Base-by-base conservation (phyloP, 1,139 yeast species). In the Protomyces inouyei region DNA sequence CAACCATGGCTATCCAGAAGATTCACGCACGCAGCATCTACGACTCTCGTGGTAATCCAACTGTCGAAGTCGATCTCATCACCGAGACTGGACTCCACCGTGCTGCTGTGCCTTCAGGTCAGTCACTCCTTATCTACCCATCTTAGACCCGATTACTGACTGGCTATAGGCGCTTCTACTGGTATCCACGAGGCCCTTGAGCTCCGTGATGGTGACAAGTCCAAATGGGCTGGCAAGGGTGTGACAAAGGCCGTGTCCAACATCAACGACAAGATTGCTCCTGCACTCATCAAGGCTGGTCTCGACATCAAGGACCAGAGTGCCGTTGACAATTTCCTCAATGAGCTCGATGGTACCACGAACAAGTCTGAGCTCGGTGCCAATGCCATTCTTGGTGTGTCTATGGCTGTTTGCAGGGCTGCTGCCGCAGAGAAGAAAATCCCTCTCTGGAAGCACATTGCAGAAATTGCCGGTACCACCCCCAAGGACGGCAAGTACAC, bases 301-400 rank as follows among this genome's bases (percentile, higher is more conserved):
- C 72, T 91, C 65, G 90, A 88, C 72, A 85, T 90, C 74, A 82
- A 82, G 73, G 84, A 90, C 82, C 97, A 90, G 83, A 78, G 79
- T 70, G 85, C 86, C 72, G 79, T 88, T 72, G 97, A 91, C 77
- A 85, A 84, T 71, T 88, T 90, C 83, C 82, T 91, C 74, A 78
- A 80, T 77, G 75, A 81, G 69, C 84, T 90, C 70, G 97, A 91
- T 77, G 97, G 97, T 78, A 90, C 97, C 72, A 85, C 90, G 75
- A 91, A 91, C 88, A 91, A 91, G 84, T 69, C 88, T 76, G 89
- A 89, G 83, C 83, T 89, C 74, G 97, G 97, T 80, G 97, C 97
- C 73, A 91, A 91, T 78, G 96, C 97, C 75, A 85, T 91, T 76
- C 85, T 91, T 73, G 97, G 97, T 82, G 96, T 91, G 73, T 90